phyloP scores from a whole-genome alignment of 2,329 filamentous ascomycete species.

The Penicillium sp. region DNA sequence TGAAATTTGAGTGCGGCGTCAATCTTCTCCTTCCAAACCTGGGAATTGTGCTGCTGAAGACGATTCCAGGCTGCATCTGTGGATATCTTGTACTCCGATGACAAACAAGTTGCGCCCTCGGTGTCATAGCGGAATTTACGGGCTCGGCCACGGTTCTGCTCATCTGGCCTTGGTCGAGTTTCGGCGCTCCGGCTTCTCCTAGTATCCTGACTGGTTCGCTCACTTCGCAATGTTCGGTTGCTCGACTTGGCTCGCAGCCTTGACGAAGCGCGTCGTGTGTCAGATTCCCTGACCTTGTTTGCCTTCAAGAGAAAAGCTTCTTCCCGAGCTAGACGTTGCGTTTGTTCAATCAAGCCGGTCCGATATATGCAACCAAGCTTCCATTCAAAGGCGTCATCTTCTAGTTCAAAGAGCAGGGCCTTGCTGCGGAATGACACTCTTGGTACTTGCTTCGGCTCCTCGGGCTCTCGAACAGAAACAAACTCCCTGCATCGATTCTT shows the following conservation, averaged over 20 bases:
- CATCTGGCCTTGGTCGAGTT: slow-evolving; percentile 35
- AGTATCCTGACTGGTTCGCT: slow-evolving; percentile 38
- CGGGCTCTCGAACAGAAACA: slow-evolving; percentile 77
- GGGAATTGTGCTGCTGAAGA: slow-evolving; percentile 76
- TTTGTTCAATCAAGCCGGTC: slow-evolving; percentile 81
- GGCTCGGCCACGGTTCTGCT: slow-evolving; percentile 36
- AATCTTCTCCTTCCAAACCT: slow-evolving; percentile 90
- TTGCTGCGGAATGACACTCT: slow-evolving; percentile 79
- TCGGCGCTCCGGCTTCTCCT: slow-evolving; percentile 59
- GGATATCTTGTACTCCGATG: slow-evolving; percentile 67
- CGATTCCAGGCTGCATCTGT: slow-evolving; percentile 72
- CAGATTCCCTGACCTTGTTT: slow-evolving; percentile 74
- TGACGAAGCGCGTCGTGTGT: slow-evolving; percentile 51
- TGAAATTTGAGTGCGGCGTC: slow-evolving; percentile 70
- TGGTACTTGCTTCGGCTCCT: slow-evolving; percentile 80
- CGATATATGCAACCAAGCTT: slow-evolving; percentile 94
- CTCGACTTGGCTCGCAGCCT: slow-evolving; percentile 54
- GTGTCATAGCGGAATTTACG: slow-evolving; percentile 67
- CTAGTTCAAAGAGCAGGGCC: slow-evolving; percentile 83
- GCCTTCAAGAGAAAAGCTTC: slow-evolving; percentile 86
- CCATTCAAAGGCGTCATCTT: slow-evolving; percentile 97
- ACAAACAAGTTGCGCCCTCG: slow-evolving; percentile 70
- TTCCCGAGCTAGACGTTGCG: slow-evolving; percentile 82
- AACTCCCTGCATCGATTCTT: slow-evolving; percentile 84
- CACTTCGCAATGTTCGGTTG: slow-evolving; percentile 44